Percentiles rank a stretch among this genome's conserved stretches.
These are phyloP conservation scores for Fusarium sp. DNA, from an alignment of 2,329 filamentous ascomycete genomes.

Conservation along the genomic window DNA sequence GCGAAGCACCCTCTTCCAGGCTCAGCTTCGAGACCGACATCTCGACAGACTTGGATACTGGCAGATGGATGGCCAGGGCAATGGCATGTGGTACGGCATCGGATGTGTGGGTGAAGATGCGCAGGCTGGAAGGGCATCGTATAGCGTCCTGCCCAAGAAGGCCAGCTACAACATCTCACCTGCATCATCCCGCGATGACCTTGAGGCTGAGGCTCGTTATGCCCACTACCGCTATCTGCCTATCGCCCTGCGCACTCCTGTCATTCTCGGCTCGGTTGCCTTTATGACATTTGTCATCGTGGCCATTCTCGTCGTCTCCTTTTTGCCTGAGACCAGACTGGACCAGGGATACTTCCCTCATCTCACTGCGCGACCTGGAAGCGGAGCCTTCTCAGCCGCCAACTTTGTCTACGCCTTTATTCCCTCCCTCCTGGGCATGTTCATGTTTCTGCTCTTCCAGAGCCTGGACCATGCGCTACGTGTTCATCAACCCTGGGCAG, in stretches of 20 bases:
- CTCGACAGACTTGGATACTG: constrained; percentile 88
- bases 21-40: constrained; percentile 66
- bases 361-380: constrained; percentile 70
- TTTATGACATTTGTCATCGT: constrained; percentile 71
- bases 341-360: constrained; percentile 77
- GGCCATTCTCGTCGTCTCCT: constrained; percentile 82
- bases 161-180: constrained; percentile 48
- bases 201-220: constrained; percentile 43
- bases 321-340: constrained; percentile 76
- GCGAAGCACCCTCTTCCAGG: constrained; percentile 63
- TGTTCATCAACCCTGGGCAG: constrained; percentile 76
- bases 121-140: constrained; percentile 37
- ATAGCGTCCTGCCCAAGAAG: constrained; percentile 44
- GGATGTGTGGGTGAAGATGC: constrained; percentile 62
- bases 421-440: constrained; percentile 74
- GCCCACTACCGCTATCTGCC: constrained; percentile 74
- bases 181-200: constrained; percentile 46
- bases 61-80: constrained; percentile 73
- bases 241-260: constrained; percentile 77
- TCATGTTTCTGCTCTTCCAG: constrained; percentile 76
- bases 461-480: constrained; percentile 75
- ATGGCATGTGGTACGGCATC: constrained; percentile 82
- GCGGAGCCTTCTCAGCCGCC: constrained; percentile 80
- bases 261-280: constrained; percentile 75
- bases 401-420: constrained; percentile 90